These are phyloP conservation scores for Monosporozyma solicola DNA, from an alignment of 805 yeast species.

Conservation along the genomic window DNA sequence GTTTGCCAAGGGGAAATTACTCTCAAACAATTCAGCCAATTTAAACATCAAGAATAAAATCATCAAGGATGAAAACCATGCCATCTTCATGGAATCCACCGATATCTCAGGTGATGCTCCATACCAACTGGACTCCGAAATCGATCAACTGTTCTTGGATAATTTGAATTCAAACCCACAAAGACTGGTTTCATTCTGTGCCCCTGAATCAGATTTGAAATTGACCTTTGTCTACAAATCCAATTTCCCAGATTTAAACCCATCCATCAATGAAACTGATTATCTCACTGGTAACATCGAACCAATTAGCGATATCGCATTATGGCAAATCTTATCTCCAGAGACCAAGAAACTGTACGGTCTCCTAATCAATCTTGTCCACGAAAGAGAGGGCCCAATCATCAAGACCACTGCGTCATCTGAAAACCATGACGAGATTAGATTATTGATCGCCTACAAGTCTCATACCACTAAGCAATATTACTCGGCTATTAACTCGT, in stretches of 20 bases:
- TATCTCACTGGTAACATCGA: slow-evolving; percentile 38
- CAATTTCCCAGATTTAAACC: slow-evolving; percentile 32
- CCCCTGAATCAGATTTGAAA: slow-evolving; percentile 28
- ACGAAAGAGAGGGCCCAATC: slow-evolving; percentile 79
- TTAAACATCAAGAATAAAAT: slow-evolving; percentile 69
- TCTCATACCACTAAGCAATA: slow-evolving; percentile 79
- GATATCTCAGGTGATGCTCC: slow-evolving; percentile 8
- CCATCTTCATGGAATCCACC: slow-evolving; percentile 75
- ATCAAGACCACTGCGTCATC: slow-evolving; percentile 70
- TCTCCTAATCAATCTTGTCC: slow-evolving; percentile 59
- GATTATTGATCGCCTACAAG: slow-evolving; percentile 82
- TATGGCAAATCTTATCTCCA: slow-evolving; percentile 64
- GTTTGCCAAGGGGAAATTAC: slow-evolving; percentile 49
- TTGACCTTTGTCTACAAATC: slow-evolving; percentile 68
- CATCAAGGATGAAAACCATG: slow-evolving; percentile 67
- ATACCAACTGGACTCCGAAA: slow-evolving; percentile 57
- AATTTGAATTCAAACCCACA: slow-evolving; percentile 40
- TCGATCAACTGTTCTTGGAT: slow-evolving; percentile 77
- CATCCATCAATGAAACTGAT: slow-evolving; percentile 5
- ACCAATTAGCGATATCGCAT: slow-evolving; percentile 68
- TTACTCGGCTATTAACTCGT: slow-evolving; percentile 75
- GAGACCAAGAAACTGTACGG: slow-evolving; percentile 76
- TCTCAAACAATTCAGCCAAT: neutral
- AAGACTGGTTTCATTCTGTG: slow-evolving; percentile 54
- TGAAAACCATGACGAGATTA: slow-evolving; percentile 71